Base-by-base conservation (phyloP, 306 rosid genomes). In the Trifolium subterraneum region DNA sequence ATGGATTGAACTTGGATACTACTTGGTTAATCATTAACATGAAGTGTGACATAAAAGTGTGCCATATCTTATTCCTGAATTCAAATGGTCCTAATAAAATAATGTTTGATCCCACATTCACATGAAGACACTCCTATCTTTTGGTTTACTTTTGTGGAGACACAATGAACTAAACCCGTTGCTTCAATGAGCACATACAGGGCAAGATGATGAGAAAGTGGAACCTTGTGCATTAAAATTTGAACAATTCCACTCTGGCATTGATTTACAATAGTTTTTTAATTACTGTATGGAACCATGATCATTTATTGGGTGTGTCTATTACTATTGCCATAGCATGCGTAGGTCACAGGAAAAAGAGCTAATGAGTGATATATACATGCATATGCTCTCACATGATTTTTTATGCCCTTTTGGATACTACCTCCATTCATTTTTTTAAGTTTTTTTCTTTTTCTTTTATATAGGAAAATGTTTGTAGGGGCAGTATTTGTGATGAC, bases 71-170 rank as follows among this genome's bases (percentile, higher is more conserved):
- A 20, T 45, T 38, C 35, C 56, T 75, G 8, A 70, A 68, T 48
- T 68, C 29, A 68, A 83, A 74, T 44, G 22, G 22, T 18, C 3
- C 9, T 31, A 70, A 41, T 77, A 51, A 66, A 33, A 73, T 68
- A 80, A 76, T 68, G 5, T 19, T 61, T 72, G 87, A 67, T 52
- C 22, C n/a, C 73, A 74, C 69, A 71, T 73, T 74, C 33, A 29
- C 33, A 4, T 29, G 6, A 29, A 29, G 33, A 29, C 33, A 29
- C 33, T 29, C 41, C 36, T 35, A 64, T 4, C 52, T 73, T 73
- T 59, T 71, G 79, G 50, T 66, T 70, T 59, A 64, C 81, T 78
- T 74, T 74, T 51, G 74, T 59, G 79, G 85, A 74, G 79, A 84
- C 88, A 81, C 13, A 81, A 74, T 81, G 80, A 84, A 62, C 52